Base-by-base conservation (phyloP, 495 filamentous ascomycete species). In the Tetracladium setigerum region DNA sequence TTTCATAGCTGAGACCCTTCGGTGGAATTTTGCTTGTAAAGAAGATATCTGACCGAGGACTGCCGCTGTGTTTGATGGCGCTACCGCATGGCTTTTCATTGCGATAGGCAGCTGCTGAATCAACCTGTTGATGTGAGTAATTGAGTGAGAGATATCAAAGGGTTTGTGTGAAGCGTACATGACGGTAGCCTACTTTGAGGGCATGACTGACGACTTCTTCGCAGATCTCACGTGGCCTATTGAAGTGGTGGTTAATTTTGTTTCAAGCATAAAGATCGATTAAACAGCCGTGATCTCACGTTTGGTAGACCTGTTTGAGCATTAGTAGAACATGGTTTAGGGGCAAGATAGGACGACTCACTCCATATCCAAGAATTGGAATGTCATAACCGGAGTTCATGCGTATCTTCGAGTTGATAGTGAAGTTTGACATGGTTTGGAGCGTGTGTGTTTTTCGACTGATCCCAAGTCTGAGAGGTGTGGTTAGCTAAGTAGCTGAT, bases 331-430 rank as follows among this genome's bases (percentile, higher is more conserved):
- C 16, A 31, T 32, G 42, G 22, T 11, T 5, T 33, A 31, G 18
- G 39, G n/a, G 38, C 15, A 17, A n/a, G 17, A 37, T 37, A 34
- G 27, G n/a, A 10, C n/a, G 55, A 70, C 80, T 59, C 73, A 84
- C 82, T 41, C 84, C 86, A 56, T 79, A 89, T 2, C 87, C 87
- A 32, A 91, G 56, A 9, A 74, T 63, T 0, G 87, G 87, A 32
- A 94, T 88, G 47, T 88, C 78, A 61, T 82, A 82, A 44, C 87
- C 87, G 38, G 86, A 88, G 51, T 78, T 77, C 64, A 91, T 68
- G 57, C 78, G 81, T 53, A 81, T 67, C 32, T 72, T 83, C 12
- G 81, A 79, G 52, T 82, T 73, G 57, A 89, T 72, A 18, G 64
- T 72, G 30, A 83, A 66, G 9, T 66, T 54, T 4, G 82, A 64